A percentile compares a stretch with the other conserved stretches of the same genome.
These are phyloP conservation scores for Xerocomus nothofagi DNA, from an alignment of 1,284 basidiomycete species.

Conservation along the genomic window DNA sequence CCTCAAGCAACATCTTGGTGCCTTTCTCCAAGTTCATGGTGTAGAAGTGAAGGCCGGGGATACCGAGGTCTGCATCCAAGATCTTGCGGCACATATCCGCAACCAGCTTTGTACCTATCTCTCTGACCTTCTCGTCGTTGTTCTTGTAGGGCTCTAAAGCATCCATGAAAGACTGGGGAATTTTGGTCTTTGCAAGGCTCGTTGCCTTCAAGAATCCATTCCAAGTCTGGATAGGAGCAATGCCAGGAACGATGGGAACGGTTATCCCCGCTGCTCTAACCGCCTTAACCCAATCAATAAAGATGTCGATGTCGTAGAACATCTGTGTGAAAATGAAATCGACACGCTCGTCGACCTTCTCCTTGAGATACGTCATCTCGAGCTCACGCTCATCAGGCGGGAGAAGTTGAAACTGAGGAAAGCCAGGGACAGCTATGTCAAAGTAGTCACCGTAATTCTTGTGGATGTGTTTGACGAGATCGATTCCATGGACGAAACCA, in stretches of 20 bases:
- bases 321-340: slow-evolving; percentile 95
- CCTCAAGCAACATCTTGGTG: slow-evolving; percentile 88
- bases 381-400: slow-evolving; percentile 73
- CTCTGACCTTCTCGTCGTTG: slow-evolving; percentile 88
- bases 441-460: slow-evolving; percentile 85
- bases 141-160: slow-evolving; percentile 89
- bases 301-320: slow-evolving; percentile 90
- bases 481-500: slow-evolving; percentile 87
- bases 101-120: slow-evolving; percentile 84
- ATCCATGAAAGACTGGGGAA: slow-evolving; percentile 81
- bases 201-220: slow-evolving; percentile 95
- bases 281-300: slow-evolving; percentile 82
- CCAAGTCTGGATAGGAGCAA: slow-evolving; percentile 98
- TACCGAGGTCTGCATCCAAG: slow-evolving; percentile 75
- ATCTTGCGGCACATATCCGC: slow-evolving; percentile 87
- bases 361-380: slow-evolving; percentile 86
- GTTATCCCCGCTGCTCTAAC: slow-evolving; percentile 87
- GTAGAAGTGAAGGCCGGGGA: slow-evolving; percentile 92
- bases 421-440: slow-evolving; percentile 91
- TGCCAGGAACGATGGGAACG: slow-evolving; percentile 92
- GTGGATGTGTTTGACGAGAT: slow-evolving; percentile 88
- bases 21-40: slow-evolving; percentile 98
- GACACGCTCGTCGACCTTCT: slow-evolving; percentile 85
- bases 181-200: slow-evolving; percentile 79
- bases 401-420: slow-evolving; percentile 73